Evolutionary conservation across 257 asterid species (phyloP).

Genomic region (Petunia secreta): DNA sequence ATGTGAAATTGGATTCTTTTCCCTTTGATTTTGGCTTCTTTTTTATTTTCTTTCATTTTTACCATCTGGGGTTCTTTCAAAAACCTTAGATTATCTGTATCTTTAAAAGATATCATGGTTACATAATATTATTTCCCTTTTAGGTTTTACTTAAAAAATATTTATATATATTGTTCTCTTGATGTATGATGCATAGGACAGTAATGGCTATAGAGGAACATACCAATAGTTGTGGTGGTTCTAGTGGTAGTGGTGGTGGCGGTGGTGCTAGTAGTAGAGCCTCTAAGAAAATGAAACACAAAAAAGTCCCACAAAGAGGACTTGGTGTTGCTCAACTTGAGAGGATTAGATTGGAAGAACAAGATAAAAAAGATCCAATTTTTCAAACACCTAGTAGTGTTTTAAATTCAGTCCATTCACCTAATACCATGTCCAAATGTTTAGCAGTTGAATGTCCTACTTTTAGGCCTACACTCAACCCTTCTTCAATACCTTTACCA

Average conservation of each 20-base stretch:
- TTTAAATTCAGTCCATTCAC: conserved; percentile 38
- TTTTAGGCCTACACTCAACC: conserved; percentile 50
- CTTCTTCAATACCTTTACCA: conserved; percentile 28
- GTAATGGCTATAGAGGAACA: conserved; percentile 72
- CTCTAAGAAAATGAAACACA: conserved; percentile 64
- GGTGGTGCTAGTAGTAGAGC: conserved; percentile 38
- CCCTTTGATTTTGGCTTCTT: conserved; percentile 25
- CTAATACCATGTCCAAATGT: conserved; percentile 36
- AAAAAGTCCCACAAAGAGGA: conserved; percentile 89
- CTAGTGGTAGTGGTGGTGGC: conserved; percentile 1
- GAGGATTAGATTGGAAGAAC: conserved; percentile 74
- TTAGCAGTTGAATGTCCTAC: conserved; percentile 38
- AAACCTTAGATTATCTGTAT: conserved; percentile 49
- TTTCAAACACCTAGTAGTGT: conserved; percentile 41
- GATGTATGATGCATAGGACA: conserved; percentile 44
- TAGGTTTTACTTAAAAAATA: conserved; percentile 37
- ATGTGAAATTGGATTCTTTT: conserved; percentile 31
- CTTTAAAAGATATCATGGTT: conserved; percentile 35
- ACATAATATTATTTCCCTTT: conserved; percentile 35
- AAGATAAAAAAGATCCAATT: conserved; percentile 55
- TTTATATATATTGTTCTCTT: neutral
- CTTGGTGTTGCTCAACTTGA: conserved; percentile 97
- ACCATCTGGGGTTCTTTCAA: conserved; percentile 32
- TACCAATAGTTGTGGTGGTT: conserved; percentile 27
- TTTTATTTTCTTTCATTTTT: conserved; percentile 25